A percentile compares a stretch with the other conserved stretches of the same genome.
Conservation (phyloP, 2,329 filamentous ascomycete species). For the Orbilia brochopaga region DNA sequence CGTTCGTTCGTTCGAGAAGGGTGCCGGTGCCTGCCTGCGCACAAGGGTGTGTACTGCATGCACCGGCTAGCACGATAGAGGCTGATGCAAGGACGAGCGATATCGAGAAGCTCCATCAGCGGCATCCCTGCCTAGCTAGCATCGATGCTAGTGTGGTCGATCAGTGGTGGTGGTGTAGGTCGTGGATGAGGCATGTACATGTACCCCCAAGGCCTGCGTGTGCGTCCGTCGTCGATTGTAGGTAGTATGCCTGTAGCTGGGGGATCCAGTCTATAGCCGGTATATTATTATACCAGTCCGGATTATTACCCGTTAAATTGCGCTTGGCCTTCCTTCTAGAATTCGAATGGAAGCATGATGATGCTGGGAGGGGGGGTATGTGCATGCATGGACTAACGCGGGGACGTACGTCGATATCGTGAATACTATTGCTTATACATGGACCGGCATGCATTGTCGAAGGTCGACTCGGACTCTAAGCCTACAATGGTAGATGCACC, state of each 20-base stretch:
- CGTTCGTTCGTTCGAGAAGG: slow-evolving; percentile 51
- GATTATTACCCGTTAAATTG: slow-evolving; percentile 47
- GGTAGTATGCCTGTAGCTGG: too few species aligned
- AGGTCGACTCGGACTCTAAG: too few species aligned
- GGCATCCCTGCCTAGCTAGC: slow-evolving; percentile 31
- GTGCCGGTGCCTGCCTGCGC: background rate
- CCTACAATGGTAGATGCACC: too few species aligned
- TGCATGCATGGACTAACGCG: slow-evolving; percentile 12
- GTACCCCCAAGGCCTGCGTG: background rate
- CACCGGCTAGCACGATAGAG: slow-evolving; percentile 38
- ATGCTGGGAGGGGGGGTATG: background rate
- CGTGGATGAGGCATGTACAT: background rate
- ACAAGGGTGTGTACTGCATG: background rate
- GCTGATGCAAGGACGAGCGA: slow-evolving; percentile 31
- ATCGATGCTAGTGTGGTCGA: slow-evolving; percentile 17
- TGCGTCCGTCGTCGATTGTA: slow-evolving; percentile 12
- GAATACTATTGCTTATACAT: slow-evolving; percentile 37
- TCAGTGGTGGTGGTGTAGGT: too few species aligned
- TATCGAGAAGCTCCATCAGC: slow-evolving; percentile 43
- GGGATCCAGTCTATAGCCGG: background rate
- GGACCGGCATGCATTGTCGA: slow-evolving; percentile 3
- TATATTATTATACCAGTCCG: slow-evolving; percentile 28
- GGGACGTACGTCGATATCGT: slow-evolving; percentile 15
- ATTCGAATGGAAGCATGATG: slow-evolving; percentile 34
- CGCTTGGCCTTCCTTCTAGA: slow-evolving; percentile 36